A percentile compares a stretch with the other conserved stretches of the same genome.
Evolutionary conservation across 768 basidiomycete species (phyloP).

Genomic region (Termitomyces eurrhizus): DNA sequence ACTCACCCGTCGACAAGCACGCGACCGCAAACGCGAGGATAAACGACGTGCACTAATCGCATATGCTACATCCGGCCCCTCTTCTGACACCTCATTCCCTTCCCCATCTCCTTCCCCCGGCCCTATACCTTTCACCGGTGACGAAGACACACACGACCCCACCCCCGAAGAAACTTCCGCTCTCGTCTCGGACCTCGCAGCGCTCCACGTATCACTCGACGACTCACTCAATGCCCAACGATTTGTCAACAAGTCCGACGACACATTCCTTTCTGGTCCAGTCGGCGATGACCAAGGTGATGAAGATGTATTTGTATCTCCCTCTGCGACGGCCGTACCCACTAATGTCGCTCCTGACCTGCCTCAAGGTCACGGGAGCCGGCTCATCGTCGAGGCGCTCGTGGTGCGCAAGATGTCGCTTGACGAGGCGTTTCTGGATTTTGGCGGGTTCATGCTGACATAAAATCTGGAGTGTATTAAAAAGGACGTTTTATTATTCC

Average conservation of each 20-base stretch:
- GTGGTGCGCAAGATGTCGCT: constrained; percentile 74
- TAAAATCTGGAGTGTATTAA: background rate
- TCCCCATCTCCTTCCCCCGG: constrained; percentile 4
- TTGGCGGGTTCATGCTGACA: constrained; percentile 53
- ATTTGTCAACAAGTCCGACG: background rate
- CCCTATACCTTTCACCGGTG: background rate
- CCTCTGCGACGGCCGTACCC: constrained; percentile 21
- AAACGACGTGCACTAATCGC: constrained; percentile 33
- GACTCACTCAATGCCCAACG: background rate
- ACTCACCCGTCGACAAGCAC: constrained; percentile 36
- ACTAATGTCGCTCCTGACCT: constrained; percentile 15
- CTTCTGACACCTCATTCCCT: background rate
- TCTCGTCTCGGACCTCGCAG: constrained; percentile 17
- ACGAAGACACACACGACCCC: background rate
- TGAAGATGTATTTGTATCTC: constrained; percentile 36
- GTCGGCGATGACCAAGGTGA: constrained; percentile 19
- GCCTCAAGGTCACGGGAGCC: constrained; percentile 28
- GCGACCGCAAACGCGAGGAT: constrained; percentile 51
- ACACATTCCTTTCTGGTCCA: background rate
- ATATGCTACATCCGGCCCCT: constrained; percentile 12
- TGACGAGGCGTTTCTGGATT: constrained; percentile 76
- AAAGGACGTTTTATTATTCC: background rate
- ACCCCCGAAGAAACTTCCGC: constrained; percentile 9
- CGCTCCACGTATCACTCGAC: constrained; percentile 14
- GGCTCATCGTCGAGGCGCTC: constrained; percentile 79